phyloP scores from a whole-genome alignment of 2,329 filamentous ascomycete genomes.

The Drechmeria coniospora region DNA sequence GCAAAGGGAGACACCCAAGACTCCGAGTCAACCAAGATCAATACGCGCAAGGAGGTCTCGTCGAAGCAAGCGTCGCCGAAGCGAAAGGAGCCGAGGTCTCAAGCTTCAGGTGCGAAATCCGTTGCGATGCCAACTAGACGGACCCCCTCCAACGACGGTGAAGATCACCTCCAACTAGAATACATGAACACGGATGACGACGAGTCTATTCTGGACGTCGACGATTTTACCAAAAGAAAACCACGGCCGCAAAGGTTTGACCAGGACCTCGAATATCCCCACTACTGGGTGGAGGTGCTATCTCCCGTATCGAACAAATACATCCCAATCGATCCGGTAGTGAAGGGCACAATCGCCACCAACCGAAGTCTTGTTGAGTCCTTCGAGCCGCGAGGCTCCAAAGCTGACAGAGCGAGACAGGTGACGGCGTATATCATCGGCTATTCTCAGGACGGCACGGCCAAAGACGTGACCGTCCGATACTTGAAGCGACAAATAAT shows the following conservation, averaged over 20 bases:
- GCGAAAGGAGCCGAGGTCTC: constrained; percentile 4
- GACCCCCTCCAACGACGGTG: constrained; percentile 28
- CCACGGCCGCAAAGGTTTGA: constrained; percentile 43
- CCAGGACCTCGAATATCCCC: constrained; percentile 64
- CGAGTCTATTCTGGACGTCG: constrained; percentile 42
- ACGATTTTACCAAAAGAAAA: constrained; percentile 22
- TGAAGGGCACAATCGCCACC: constrained; percentile 53
- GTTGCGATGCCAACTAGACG: too few relatives aligned
- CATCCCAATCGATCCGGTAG: constrained; percentile 61
- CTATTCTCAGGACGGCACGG: constrained; percentile 68
- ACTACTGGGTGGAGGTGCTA: constrained; percentile 85
- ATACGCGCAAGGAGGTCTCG: constrained; percentile 5
- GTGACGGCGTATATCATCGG: constrained; percentile 81
- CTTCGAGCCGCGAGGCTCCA: constrained; percentile 69
- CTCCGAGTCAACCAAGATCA: constrained; percentile 1
- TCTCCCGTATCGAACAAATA: constrained; percentile 70
- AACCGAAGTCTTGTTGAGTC: constrained; percentile 56
- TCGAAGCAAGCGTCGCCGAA: constrained; percentile 3
- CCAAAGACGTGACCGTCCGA: constrained; percentile 86
- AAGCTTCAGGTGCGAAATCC: constrained; percentile 6
- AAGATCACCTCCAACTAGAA: constrained; percentile 29
- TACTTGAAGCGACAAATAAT: constrained; percentile 72
- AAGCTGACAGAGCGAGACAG: constrained; percentile 75
- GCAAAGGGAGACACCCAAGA: constrained; percentile 20
- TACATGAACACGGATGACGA: constrained; percentile 39